These are phyloP conservation scores for Calonectria montana DNA, from an alignment of 2,329 filamentous ascomycete genomes.

Conservation along the genomic window DNA sequence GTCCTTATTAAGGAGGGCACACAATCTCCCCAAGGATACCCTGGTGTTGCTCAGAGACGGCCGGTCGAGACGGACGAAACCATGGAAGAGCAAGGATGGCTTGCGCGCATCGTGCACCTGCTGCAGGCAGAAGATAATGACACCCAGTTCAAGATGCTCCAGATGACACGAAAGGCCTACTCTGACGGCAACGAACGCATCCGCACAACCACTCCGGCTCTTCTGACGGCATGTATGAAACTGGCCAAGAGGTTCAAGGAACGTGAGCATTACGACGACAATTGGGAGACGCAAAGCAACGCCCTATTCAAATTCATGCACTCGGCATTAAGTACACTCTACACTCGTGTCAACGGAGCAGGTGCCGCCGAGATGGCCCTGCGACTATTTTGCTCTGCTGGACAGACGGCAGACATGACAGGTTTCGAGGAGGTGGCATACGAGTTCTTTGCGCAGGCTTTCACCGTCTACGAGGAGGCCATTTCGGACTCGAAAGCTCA, in stretches of 20 bases:
- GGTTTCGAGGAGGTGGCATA: constrained; percentile 97
- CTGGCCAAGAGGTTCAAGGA: constrained; percentile 89
- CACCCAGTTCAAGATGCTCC: constrained; percentile 92
- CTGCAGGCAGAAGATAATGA: constrained; percentile 88
- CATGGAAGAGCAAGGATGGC: constrained; percentile 96
- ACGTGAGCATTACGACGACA: constrained; percentile 83
- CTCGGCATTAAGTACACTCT: constrained; percentile 85
- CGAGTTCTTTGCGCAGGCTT: constrained; percentile 98
- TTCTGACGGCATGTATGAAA: constrained; percentile 91
- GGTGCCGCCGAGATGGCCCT: constrained; percentile 89
- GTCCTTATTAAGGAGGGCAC: constrained; percentile 95
- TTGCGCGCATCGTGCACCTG: constrained; percentile 91
- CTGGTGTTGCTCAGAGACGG: constrained; percentile 81
- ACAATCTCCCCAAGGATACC: constrained; percentile 85
- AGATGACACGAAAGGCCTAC: constrained; percentile 88
- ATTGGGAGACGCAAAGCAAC: constrained; percentile 74
- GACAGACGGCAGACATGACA: constrained; percentile 90
- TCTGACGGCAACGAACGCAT: constrained; percentile 94
- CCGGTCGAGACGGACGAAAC: constrained; percentile 93
- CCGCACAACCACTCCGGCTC: constrained; percentile 92
- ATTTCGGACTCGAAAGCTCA: constrained; percentile 96
- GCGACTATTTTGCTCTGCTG: constrained; percentile 89
- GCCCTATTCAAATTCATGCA: constrained; percentile 97
- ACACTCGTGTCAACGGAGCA: constrained; percentile 81
- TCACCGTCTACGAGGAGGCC: constrained; percentile 97